These are phyloP conservation scores for Termitomyces sp. DNA, from an alignment of 768 basidiomycete species.

Conservation along the genomic window DNA sequence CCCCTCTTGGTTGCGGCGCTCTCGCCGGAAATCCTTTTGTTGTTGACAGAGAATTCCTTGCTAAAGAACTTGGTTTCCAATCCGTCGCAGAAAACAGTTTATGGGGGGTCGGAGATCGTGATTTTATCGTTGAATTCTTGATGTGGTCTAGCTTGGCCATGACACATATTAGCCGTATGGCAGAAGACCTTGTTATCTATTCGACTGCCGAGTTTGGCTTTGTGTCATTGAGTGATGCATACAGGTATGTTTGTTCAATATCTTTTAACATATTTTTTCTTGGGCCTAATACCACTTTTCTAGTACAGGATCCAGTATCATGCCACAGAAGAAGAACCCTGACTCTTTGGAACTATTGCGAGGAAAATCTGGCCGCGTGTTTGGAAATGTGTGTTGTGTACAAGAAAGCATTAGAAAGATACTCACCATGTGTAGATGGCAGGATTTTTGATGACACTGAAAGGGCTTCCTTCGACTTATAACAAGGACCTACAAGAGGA, in stretches of 20 bases:
- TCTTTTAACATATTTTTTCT: background rate
- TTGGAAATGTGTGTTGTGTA: constrained; percentile 70
- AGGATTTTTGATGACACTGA: constrained; percentile 96
- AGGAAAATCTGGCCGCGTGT: constrained; percentile 92
- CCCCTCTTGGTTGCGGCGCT: constrained; percentile 92
- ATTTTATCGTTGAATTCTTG: constrained; percentile 95
- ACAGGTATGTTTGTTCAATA: constrained; percentile 57
- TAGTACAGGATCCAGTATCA: constrained; percentile 98
- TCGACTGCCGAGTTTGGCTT: constrained; percentile 98
- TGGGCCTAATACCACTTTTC: background rate
- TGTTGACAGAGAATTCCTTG: constrained; percentile 91
- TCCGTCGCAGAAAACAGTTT: constrained; percentile 94
- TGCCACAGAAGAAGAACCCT: constrained; percentile 99
- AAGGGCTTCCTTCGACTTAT: constrained; percentile 97
- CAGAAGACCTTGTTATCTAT: constrained; percentile 96
- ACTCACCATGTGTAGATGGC: constrained; percentile 64
- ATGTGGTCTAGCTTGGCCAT: constrained; percentile 94
- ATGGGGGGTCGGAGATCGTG: constrained; percentile 95
- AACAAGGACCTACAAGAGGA: constrained; percentile 99
- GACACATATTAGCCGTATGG: constrained; percentile 91
- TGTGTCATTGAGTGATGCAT: constrained; percentile 93
- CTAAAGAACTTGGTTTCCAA: constrained; percentile 84
- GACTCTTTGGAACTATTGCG: constrained; percentile 94
- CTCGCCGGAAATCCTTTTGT: constrained; percentile 96
- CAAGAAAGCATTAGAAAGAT: background rate